A percentile compares a stretch with the other conserved stretches of the same genome.
phyloP scores from a whole-genome alignment of 2,329 filamentous ascomycete genomes.

The Aspergillus glaucus region DNA sequence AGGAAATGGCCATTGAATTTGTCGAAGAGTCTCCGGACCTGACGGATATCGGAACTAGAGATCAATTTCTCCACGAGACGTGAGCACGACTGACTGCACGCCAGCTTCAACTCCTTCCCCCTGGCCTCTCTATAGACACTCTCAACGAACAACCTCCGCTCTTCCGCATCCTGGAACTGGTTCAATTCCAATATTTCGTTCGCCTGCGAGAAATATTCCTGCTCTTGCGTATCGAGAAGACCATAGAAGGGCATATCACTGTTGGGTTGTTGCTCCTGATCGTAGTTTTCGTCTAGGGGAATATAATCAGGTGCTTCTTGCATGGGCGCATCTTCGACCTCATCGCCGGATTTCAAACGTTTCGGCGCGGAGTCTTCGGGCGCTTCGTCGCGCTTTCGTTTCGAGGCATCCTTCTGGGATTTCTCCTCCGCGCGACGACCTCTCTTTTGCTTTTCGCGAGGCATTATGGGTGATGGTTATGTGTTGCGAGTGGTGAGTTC shows the following conservation, averaged over 20 bases:
- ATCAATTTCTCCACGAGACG: slow-evolving; percentile 88
- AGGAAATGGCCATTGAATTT: slow-evolving; percentile 83
- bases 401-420: slow-evolving; percentile 30
- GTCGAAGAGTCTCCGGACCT: slow-evolving; percentile 81
- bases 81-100: slow-evolving; percentile 92
- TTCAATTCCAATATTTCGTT: slow-evolving; percentile 87
- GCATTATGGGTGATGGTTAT: slow-evolving; percentile 28
- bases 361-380: slow-evolving; percentile 30
- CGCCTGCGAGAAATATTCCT: slow-evolving; percentile 88
- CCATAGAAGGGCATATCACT: slow-evolving; percentile 77
- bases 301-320: slow-evolving; percentile 31
- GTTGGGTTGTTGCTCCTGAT: slow-evolving; percentile 16
- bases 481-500: slow-evolving; percentile 4
- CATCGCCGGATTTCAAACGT: slow-evolving; percentile 29
- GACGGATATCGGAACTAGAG: slow-evolving; percentile 65
- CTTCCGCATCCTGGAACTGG: slow-evolving; percentile 72
- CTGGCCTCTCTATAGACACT: slow-evolving; percentile 81
- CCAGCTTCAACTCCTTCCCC: slow-evolving; percentile 92
- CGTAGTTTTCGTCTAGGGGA: slow-evolving; percentile 24
- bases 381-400: slow-evolving; percentile 31
- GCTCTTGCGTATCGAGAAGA: slow-evolving; percentile 84
- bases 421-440: slow-evolving; percentile 40
- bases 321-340: slow-evolving; percentile 14
- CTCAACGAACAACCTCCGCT: slow-evolving; percentile 64
- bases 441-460: slow-evolving; percentile 43